A percentile compares a stretch with the other conserved stretches of the same genome.
These are phyloP conservation scores for Litchi chinensis DNA, from an alignment of 345 rosid genomes.

Conservation along the genomic window DNA sequence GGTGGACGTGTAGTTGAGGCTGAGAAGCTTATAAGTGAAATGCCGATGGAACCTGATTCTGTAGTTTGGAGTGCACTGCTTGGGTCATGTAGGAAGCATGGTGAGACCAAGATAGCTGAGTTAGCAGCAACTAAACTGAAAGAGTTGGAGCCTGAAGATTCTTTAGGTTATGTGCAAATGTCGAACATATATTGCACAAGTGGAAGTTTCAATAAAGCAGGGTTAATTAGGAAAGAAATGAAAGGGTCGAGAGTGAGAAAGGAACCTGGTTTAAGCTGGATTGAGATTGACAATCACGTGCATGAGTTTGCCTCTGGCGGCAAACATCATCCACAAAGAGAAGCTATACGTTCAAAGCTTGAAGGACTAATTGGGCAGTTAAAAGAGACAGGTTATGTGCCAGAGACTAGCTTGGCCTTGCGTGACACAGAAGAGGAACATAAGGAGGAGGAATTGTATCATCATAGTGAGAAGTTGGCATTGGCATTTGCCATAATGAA, in stretches of 20 bases:
- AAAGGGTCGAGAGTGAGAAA: conserved; percentile 58
- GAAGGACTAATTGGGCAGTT: conserved; percentile 53
- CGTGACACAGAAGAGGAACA: conserved; percentile 79
- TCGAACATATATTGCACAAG: conserved; percentile 74
- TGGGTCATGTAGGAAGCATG: conserved; percentile 84
- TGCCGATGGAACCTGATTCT: conserved; percentile 82
- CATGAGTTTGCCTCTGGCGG: conserved; percentile 88
- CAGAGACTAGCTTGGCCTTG: conserved; percentile 67
- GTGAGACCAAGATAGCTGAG: conserved; percentile 58
- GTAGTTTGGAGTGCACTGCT: conserved; percentile 89
- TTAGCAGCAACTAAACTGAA: conserved; percentile 61
- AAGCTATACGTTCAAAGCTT: conserved; percentile 50
- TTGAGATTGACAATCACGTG: conserved; percentile 60
- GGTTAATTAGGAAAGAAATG: conserved; percentile 64
- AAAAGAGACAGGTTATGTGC: conserved; percentile 72
- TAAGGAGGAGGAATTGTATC: conserved; percentile 65
- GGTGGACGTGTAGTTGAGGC: conserved; percentile 76
- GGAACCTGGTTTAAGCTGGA: conserved; percentile 94
- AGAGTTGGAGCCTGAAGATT: conserved; percentile 62
- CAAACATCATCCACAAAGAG: conserved; percentile 56
- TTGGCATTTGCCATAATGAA: conserved; percentile 64
- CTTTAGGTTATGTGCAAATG: conserved; percentile 75
- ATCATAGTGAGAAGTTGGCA: conserved; percentile 89
- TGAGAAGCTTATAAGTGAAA: conserved; percentile 49
- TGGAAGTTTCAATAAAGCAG: conserved; percentile 73